Percentiles rank a stretch among this genome's conserved stretches.
phyloP scores from a whole-genome alignment of 202 grass and related monocot species.

The Zizania palustris region DNA sequence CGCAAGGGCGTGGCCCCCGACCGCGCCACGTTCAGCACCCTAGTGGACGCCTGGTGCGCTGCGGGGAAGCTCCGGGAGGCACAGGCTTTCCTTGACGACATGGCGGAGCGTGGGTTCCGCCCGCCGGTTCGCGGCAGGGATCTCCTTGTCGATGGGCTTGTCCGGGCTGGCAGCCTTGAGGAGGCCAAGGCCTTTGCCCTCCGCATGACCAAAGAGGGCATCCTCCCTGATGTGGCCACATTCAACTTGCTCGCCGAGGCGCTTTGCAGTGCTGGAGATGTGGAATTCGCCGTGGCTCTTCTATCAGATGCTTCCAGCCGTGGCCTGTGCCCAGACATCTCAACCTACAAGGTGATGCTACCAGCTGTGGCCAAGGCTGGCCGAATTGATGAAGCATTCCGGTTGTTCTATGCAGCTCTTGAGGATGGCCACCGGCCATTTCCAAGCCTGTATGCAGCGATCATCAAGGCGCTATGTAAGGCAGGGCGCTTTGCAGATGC shows the following conservation, averaged over 20 bases:
- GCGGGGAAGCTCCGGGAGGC: constrained; percentile 87
- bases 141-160: constrained; percentile 80
- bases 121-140: constrained; percentile 82
- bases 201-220: constrained; percentile 94
- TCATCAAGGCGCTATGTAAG: constrained; percentile 87
- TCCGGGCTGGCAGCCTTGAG: constrained; percentile 78
- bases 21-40: constrained; percentile 74
- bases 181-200: constrained; percentile 81
- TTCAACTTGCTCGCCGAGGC: constrained; percentile 90
- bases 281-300: constrained; percentile 59
- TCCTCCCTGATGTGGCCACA: constrained; percentile 78
- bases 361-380: constrained; percentile 84
- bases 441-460: constrained; percentile 83
- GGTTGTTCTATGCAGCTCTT: constrained; percentile 72
- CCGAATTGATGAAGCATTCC: constrained; percentile 77
- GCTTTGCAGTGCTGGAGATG: constrained; percentile 70
- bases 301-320: constrained; percentile 69
- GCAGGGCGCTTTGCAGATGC: constrained; percentile 80
- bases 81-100: constrained; percentile 93
- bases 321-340: constrained; percentile 88
- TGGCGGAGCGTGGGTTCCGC: constrained; percentile 73
- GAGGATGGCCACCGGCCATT: constrained; percentile 86
- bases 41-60: constrained; percentile 90
- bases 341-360: constrained; percentile 93
- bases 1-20: constrained; percentile 65